Evolutionary conservation across 73 alveolate species (phyloP).

Genomic region (Effrenium voratum): DNA sequence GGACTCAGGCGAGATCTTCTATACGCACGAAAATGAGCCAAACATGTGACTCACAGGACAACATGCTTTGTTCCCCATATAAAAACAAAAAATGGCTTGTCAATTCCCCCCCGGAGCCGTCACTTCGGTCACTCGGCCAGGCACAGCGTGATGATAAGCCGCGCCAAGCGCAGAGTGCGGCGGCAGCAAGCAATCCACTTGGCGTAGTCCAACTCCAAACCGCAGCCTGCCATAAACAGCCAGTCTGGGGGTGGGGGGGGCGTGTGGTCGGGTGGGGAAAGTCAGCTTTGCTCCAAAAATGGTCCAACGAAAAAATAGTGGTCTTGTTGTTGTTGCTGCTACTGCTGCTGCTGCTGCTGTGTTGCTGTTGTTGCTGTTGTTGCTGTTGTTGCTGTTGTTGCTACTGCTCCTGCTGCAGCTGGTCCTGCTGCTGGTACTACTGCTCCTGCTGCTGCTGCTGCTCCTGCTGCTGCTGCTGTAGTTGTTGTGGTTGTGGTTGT

Average conservation of each 20-base stretch:
- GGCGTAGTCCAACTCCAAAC: neutral
- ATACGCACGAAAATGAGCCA: no score
- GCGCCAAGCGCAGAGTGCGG: slow-evolving; percentile 27
- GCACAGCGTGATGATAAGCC: slow-evolving; percentile 36
- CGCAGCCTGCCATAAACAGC: neutral
- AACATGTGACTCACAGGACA: no score
- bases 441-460: no score
- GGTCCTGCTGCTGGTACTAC: no score
- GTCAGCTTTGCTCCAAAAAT: neutral
- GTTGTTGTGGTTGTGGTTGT: no score
- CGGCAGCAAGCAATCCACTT: slow-evolving; percentile 7
- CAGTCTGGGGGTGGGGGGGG: no score
- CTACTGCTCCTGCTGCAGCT: no score
- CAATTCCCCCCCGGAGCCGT: neutral
- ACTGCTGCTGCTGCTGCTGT: neutral
- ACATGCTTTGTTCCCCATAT: no score
- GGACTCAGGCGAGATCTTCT: no score
- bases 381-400: no score
- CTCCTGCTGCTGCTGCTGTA: no score
- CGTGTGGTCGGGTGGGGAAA: neutral
- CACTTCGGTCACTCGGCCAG: neutral
- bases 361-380: neutral
- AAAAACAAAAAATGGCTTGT: no score
- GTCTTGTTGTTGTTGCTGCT: neutral
- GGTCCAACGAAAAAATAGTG: neutral